Evolutionary conservation across 2,329 filamentous ascomycete species (phyloP).

Genomic region (Fusarium graminum): DNA sequence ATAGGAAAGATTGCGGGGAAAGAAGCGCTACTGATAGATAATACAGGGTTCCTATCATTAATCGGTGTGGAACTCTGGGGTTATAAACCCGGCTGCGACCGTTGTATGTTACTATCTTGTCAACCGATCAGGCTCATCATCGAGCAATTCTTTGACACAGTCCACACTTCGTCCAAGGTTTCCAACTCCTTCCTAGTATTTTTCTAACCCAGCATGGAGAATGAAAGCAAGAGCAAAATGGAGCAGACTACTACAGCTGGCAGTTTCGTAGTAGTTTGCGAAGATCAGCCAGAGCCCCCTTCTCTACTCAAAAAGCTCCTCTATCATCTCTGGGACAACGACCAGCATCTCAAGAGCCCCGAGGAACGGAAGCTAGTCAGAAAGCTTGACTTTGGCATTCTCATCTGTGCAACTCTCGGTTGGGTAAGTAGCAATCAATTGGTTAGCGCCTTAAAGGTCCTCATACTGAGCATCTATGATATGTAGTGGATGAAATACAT

Average conservation of each 20-base stretch:
- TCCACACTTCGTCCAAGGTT: too few species aligned
- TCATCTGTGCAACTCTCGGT: slow-evolving; percentile 8
- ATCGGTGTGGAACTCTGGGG: not conserved
- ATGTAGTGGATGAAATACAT: slow-evolving; percentile 18
- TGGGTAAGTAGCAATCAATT: not conserved
- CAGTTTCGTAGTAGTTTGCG: not conserved
- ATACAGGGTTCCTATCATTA: too few species aligned
- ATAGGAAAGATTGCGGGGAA: not conserved
- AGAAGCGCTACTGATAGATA: not conserved
- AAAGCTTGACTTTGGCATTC: slow-evolving; percentile 17
- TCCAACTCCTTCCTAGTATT: too few species aligned
- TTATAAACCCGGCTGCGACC: not conserved
- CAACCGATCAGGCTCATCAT: not conserved
- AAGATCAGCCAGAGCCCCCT: not conserved
- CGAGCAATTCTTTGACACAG: not conserved
- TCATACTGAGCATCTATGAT: not conserved
- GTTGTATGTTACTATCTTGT: not conserved
- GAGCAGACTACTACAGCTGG: not conserved
- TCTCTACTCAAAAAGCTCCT: not conserved
- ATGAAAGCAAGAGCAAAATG: not conserved
- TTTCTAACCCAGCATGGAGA: not conserved
- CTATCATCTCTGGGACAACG: slow-evolving; percentile 25
- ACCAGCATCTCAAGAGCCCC: slow-evolving; percentile 13
- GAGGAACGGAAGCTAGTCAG: slow-evolving; percentile 20
- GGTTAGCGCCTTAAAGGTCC: not conserved